Evolutionary conservation across 768 basidiomycete genomes (phyloP), one percentile per base, ranked within the genome.

Genomic region (Auricularia cornea): DNA sequence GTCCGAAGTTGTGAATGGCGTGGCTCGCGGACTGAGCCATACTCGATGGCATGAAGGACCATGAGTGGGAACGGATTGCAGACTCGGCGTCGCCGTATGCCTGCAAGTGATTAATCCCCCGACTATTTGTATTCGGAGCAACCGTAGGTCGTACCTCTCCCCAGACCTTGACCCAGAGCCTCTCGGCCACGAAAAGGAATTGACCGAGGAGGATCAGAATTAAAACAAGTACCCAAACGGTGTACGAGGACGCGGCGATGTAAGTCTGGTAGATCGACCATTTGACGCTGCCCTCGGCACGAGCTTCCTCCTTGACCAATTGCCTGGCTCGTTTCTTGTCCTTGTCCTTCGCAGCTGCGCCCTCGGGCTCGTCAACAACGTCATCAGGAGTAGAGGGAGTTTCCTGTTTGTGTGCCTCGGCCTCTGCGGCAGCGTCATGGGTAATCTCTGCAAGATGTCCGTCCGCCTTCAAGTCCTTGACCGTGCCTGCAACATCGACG

Each of bases 271-370:
- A 84, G 30, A 81, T 80, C 14, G 76, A 73, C 88, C 90, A 92
- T 69, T 90, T 91, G 32, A 95, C 92, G 40, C 87, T 85, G 0
- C 93, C 94, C 1, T 81, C 80, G 65, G 90, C 89, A 52, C 92
- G 73, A 64, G 91, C 87, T 70, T 94, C 92, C 59, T 93, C 92
- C 70, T 92, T 86, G 63, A 93, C 73, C 12, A 93, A 74, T 68
- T 90, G 89, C 31, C 86, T 76, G 0, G 89, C 87, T 65, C 85
- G 89, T 75, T 86, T 92, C 30, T 64, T 64, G 32, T 65, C 64
- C 23, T 63, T 72, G 3, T 65, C 64, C 23, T 63, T 72, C 2
- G 67, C 66, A 4, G 66, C 69, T 26, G 66, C 71, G 23, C 72
- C 72, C 28, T 68, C 67, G 2, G 66, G 67, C 3, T 71, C 67